Conservation (phyloP, 1,284 basidiomycete species). For the Ganoderma leucocontextum region DNA sequence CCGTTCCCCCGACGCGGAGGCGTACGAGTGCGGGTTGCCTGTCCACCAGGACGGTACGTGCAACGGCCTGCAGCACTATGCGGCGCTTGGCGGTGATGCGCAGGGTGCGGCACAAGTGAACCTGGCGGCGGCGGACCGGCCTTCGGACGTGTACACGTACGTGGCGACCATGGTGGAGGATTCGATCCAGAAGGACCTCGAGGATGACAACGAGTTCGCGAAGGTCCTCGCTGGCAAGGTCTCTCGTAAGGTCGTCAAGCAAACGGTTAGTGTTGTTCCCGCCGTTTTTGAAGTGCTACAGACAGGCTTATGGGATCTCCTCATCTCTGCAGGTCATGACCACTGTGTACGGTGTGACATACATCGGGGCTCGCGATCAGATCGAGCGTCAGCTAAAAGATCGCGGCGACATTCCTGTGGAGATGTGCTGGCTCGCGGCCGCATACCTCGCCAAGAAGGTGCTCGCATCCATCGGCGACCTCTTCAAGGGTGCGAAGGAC, state of each 20-base stretch:
- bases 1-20: constrained; percentile 75
- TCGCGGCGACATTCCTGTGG: constrained; percentile 76
- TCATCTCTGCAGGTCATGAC: constrained; percentile 85
- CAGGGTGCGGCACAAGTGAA: constrained; percentile 95
- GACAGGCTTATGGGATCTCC: not conserved
- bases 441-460: constrained; percentile 86
- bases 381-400: constrained; percentile 91
- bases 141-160: constrained; percentile 95
- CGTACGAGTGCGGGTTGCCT: constrained; percentile 82
- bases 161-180: constrained; percentile 88
- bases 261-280: constrained; percentile 70
- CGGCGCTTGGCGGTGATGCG: constrained; percentile 94
- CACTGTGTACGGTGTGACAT: constrained; percentile 98
- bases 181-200: constrained; percentile 57
- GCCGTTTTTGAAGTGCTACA: not conserved
- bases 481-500: constrained; percentile 90
- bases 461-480: constrained; percentile 88
- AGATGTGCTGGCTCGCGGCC: constrained; percentile 80
- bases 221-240: constrained; percentile 81
- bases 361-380: constrained; percentile 94
- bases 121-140: constrained; percentile 84
- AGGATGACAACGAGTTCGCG: constrained; percentile 65
- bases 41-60: constrained; percentile 99
- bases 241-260: constrained; percentile 96
- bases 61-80: constrained; percentile 99